Conservation (phyloP, 2,329 filamentous ascomycete genomes). For the Apiospora phragmitis region DNA sequence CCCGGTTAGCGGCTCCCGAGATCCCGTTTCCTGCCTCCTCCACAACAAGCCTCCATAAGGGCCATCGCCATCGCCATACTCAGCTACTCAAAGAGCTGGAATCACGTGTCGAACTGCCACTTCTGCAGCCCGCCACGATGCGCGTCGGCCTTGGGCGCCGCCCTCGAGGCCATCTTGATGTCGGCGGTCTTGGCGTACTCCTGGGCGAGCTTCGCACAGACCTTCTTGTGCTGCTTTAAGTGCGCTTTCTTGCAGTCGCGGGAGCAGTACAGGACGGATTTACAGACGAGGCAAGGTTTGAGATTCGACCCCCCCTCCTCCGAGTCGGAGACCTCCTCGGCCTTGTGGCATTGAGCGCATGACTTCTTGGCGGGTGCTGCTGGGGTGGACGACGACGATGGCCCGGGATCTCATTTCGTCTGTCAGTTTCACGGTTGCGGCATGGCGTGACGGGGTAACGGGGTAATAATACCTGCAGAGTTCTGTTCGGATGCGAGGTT, state of each 20-base stretch:
- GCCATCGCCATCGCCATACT: background rate
- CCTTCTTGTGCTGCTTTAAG: slow-evolving; percentile 13
- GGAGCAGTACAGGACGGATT: slow-evolving; percentile 12
- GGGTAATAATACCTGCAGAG: background rate
- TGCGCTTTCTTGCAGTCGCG: slow-evolving; percentile 13
- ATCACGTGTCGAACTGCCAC: slow-evolving; percentile 14
- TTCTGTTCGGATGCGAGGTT: background rate
- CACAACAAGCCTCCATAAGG: background rate
- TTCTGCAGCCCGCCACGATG: slow-evolving; percentile 13
- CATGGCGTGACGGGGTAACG: background rate
- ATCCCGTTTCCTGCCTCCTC: background rate
- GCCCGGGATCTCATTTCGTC: background rate
- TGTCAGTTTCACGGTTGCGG: background rate
- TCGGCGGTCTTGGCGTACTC: slow-evolving; percentile 11
- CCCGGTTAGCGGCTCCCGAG: background rate
- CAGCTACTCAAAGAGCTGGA: background rate
- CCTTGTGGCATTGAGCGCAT: slow-evolving; percentile 5
- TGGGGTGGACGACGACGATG: background rate
- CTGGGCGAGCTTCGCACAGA: slow-evolving; percentile 11
- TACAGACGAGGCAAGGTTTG: slow-evolving; percentile 9
- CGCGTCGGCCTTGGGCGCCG: slow-evolving; percentile 9
- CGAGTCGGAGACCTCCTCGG: background rate
- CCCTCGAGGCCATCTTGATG: slow-evolving; percentile 5
- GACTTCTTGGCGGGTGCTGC: background rate
- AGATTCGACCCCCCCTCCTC: slow-evolving; percentile 1